Evolutionary conservation across 345 rosid species (phyloP), one percentile per base, ranked within the genome.

Genomic region (Hirschfeldia incana): DNA sequence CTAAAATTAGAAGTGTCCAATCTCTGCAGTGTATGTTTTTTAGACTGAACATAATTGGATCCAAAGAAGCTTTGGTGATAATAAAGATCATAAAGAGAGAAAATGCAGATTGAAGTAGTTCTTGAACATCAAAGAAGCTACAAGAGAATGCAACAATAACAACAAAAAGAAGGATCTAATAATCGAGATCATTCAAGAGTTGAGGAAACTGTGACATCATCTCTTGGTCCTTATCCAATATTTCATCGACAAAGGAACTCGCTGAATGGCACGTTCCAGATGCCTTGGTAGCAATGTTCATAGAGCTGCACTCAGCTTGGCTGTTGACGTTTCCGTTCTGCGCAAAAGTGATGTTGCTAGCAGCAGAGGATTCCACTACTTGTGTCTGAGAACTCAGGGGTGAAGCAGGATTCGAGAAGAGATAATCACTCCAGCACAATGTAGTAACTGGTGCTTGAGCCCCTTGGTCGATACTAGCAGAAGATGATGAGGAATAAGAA

Each of bases 171-270:
- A 26, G 67, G 66, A 65, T 16, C 77, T 76, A 91, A 76, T 85
- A 83, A 46, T 89, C 86, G 67, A 88, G 79, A 75, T 76, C 86
- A 81, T 87, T 86, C 66, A 85, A 73, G 75, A 91, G 78, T 71
- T 80, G 82, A 68, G 89, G 89, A 53, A 86, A 88, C 2, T 88
- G 84, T 10, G 89, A 87, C 4, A 60, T 69, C 83, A 88, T 85
- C 69, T 87, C 88, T 55, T 86, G 83, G 81, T 92, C 98, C 67
- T 74, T 86, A 61, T 85, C 91, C 81, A 94, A 67, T 63, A 94
- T 87, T n/a, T 83, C 77, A 64, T 92, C 97, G 59, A 89, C 87
- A 80, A 90, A 90, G 0, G 90, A 89, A 49, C 82, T 80, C 12
- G 81, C 78, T 30, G 89, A 79, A 13, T 73, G 78, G 61, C 44